Base-by-base conservation (phyloP, 228 moss, liverwort and hornwort species). In the Sphagnum magellanicum region DNA sequence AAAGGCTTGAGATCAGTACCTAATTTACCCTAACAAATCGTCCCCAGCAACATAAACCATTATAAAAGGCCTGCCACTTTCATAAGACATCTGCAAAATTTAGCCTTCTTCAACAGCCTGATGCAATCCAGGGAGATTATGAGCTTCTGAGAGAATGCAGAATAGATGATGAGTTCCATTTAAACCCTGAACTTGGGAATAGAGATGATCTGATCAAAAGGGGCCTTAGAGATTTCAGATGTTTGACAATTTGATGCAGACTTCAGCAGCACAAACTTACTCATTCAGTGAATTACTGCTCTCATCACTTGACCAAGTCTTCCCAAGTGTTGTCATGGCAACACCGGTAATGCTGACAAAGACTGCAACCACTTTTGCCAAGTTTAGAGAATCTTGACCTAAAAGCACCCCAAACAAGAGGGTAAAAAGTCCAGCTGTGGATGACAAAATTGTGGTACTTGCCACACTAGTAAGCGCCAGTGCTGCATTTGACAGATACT, bases 311-410 rank as follows among this genome's bases (percentile, higher is more conserved):
- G 96, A 85, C 96, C 93, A 93, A 61, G 96, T 97, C 81, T 97
- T 91, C 74, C 96, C 96, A 68, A 93, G 79, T 59, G 96, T 97
- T 55, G 96, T 97, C 96, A 97, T 97, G 53, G 93, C 96, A 76
- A 97, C 96, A 67, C 96, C 96, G 51, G 93, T 85, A 32, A 97
- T 93, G 78, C 91, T 92, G 68, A 97, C 88, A 47, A 89, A 71
- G 17, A 97, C 96, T 73, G 96, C 96, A 63, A 93, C 79, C 48
- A 82, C 91, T 85, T 97, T 97, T 1, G 91, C 78, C 53, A 91
- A 50, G 67, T 91, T 93, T 61, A 97, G 91, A 67, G 91, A 83
- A 52, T 97, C 96, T 74, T 97, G 89, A 67, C 96, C 96, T 69
- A 97, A 77, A 58, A 93, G 50, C 65, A 92, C 93, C 74, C 89